A percentile compares a stretch with the other conserved stretches of the same genome.
Evolutionary conservation across 306 rosid genomes (phyloP).

Genomic region (Ammopiptanthus mongolicus): DNA sequence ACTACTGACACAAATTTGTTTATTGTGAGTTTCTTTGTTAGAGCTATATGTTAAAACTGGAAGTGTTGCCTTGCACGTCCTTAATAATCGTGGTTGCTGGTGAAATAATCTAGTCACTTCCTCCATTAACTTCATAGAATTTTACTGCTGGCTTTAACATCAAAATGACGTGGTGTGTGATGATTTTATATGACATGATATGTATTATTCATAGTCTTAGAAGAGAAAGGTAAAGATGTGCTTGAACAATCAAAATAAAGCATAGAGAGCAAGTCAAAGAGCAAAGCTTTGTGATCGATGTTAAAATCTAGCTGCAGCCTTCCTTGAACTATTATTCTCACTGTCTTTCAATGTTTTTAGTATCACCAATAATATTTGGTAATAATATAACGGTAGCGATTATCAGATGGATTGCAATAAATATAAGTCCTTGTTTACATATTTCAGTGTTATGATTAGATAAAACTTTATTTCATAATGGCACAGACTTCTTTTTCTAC

Average conservation of each 20-base stretch:
- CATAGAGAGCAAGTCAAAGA: neutral
- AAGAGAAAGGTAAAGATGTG: neutral
- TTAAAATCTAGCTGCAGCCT: neutral
- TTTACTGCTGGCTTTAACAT: neutral
- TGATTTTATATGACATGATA: neutral
- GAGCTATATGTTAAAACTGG: too few species aligned
- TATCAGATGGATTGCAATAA: neutral
- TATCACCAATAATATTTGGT: neutral
- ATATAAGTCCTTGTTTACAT: neutral
- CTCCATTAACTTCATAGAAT: neutral
- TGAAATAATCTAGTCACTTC: neutral
- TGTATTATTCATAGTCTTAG: neutral
- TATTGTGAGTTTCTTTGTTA: too few species aligned
- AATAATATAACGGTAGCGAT: neutral
- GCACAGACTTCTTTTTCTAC: neutral
- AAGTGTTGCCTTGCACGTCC: neutral
- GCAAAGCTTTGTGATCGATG: neutral
- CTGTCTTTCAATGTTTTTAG: neutral
- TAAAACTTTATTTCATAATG: neutral
- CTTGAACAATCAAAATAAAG: neutral
- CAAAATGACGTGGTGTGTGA: neutral
- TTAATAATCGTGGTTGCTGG: neutral
- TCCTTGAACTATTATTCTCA: neutral
- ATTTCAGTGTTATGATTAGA: neutral
- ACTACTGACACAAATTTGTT: neutral